Evolutionary conservation across 2,329 filamentous ascomycete genomes (phyloP).

Genomic region (Verticillium nonalfalfae): DNA sequence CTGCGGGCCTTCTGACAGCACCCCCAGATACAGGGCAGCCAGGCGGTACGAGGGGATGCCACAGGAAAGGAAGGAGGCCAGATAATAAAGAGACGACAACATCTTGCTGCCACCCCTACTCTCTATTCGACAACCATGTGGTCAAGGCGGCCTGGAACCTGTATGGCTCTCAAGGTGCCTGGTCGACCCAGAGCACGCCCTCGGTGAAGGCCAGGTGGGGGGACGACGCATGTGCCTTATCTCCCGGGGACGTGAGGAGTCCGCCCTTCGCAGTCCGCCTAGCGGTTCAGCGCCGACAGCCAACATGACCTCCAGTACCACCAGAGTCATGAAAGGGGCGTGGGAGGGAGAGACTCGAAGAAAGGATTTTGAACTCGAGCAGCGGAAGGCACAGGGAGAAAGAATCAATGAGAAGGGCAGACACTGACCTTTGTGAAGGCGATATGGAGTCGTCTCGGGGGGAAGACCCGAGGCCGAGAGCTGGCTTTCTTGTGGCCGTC

Average conservation of each 20-base stretch:
- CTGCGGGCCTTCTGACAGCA: not conserved
- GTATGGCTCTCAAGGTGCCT: not conserved
- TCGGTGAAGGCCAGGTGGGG: not conserved
- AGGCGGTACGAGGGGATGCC: not conserved
- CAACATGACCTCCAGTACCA: not conserved
- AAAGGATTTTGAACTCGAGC: too few relatives aligned
- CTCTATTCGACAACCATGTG: not conserved
- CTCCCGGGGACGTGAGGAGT: not conserved
- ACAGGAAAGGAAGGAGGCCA: not conserved
- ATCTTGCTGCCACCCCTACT: not conserved
- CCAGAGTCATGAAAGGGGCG: not conserved
- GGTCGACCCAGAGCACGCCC: not conserved
- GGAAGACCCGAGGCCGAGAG: not conserved
- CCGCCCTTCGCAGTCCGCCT: not conserved
- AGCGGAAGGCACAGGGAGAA: too few relatives aligned
- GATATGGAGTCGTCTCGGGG: conserved; percentile 5
- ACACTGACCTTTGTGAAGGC: conserved; percentile 12
- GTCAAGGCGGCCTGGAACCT: not conserved
- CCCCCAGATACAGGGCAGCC: not conserved
- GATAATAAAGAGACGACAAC: not conserved
- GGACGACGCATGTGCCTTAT: not conserved
- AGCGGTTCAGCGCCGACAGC: not conserved
- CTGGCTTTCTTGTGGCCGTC: not conserved
- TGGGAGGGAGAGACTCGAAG: too few relatives aligned
- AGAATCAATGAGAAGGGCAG: not conserved